Percentiles rank a stretch among this genome's conserved stretches.
Conservation (phyloP, 352 stramenopile genomes). For the Phytophthora macrochlamydospora region DNA sequence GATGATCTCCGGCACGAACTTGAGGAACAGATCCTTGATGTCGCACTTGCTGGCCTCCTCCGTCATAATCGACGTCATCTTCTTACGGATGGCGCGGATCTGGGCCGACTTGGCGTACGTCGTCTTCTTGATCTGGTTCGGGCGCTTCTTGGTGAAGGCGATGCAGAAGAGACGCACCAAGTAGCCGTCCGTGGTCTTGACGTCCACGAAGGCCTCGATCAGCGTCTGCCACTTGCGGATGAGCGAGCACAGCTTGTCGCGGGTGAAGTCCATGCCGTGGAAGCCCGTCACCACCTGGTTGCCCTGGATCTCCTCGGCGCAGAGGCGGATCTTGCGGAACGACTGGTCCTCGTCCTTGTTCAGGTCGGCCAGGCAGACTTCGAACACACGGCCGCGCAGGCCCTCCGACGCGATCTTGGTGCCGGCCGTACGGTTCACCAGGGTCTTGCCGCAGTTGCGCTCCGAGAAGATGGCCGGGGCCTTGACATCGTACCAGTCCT, state of each 20-base stretch:
- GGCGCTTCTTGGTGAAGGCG: slow-evolving; percentile 99
- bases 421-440: slow-evolving; percentile 97
- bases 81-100: slow-evolving; percentile 97
- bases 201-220: slow-evolving; percentile 99
- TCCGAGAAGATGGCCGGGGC: slow-evolving; percentile 98
- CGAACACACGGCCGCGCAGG: slow-evolving; percentile 98
- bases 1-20: slow-evolving; percentile 98
- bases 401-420: slow-evolving; percentile 98
- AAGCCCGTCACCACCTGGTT: slow-evolving; percentile 88
- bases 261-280: slow-evolving; percentile 94
- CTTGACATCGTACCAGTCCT: slow-evolving; percentile 98
- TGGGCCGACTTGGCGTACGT: slow-evolving; percentile 99
- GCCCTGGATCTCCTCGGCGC: slow-evolving; percentile 97
- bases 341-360: slow-evolving; percentile 98
- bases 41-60: slow-evolving; percentile 98
- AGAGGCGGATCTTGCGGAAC: slow-evolving; percentile 99
- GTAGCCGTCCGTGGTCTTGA: slow-evolving; percentile 99
- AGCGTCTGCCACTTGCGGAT: slow-evolving; percentile 99
- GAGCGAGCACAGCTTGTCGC: slow-evolving; percentile 99
- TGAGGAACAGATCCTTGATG: slow-evolving; percentile 99
- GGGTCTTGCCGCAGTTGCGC: slow-evolving; percentile 98
- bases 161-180: slow-evolving; percentile 99
- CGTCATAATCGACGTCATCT: slow-evolving; percentile 99
- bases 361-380: slow-evolving; percentile 98
- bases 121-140: slow-evolving; percentile 99